These are phyloP conservation scores for Cladosporium sp. DNA, from an alignment of 2,329 filamentous ascomycete species.

Conservation along the genomic window DNA sequence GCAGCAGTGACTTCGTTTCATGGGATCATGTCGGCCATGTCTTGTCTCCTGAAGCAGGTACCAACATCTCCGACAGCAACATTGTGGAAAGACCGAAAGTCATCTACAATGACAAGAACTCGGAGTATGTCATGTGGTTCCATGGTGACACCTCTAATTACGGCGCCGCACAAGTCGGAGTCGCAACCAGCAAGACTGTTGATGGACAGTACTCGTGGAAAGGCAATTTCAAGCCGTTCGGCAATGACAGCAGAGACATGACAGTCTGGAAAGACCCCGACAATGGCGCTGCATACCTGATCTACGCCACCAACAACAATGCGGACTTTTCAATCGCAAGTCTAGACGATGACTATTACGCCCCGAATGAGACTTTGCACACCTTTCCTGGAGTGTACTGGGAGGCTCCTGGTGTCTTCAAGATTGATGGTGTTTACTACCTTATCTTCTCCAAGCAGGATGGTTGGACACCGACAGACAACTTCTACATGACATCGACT, in stretches of 20 bases:
- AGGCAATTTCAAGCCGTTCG: conserved; percentile 45
- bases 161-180: conserved; percentile 60
- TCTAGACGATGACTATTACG: conserved; percentile 24
- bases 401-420: conserved; percentile 61
- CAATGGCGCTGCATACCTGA: conserved; percentile 57
- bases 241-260: conserved; percentile 54
- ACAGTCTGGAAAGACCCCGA: conserved; percentile 57
- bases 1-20: conserved; percentile 57
- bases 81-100: conserved; percentile 66
- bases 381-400: conserved; percentile 22
- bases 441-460: conserved; percentile 55
- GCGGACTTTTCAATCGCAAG: conserved; percentile 25
- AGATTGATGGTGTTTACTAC: conserved; percentile 58
- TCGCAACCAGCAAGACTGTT: conserved; percentile 56
- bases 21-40: conserved; percentile 61
- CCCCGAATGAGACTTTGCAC: conserved; percentile 20
- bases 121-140: conserved; percentile 65
- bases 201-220: conserved; percentile 58
- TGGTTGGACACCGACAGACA: conserved; percentile 59
- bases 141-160: conserved; percentile 63
- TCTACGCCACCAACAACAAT: conserved; percentile 42
- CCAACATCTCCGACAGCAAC: conserved; percentile 39
- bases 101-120: conserved; percentile 61
- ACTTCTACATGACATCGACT: conserved; percentile 57
- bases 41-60: conserved; percentile 41